A percentile compares a stretch with the other conserved stretches of the same genome.
Evolutionary conservation across 495 filamentous ascomycete species (phyloP).

Genomic region (Pseudoneurospora amorphoporcata): DNA sequence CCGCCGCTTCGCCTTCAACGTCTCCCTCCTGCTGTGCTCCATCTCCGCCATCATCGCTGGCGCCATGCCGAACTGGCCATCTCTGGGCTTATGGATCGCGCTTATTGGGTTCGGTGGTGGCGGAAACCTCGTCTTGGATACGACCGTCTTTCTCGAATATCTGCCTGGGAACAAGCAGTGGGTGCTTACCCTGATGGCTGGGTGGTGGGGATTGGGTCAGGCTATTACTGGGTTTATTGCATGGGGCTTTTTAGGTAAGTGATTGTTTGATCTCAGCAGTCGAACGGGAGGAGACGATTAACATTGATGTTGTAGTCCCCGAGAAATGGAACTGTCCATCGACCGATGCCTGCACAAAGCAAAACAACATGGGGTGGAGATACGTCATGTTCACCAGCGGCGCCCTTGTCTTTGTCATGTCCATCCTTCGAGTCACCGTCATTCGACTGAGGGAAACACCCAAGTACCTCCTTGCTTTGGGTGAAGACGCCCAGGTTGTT

Average conservation of each 20-base stretch:
- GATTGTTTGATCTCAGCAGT: not conserved
- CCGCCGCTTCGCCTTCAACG: constrained; percentile 66
- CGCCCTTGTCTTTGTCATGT: constrained; percentile 56
- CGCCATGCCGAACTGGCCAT: constrained; percentile 57
- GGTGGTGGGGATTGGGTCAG: constrained; percentile 72
- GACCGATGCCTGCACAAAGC: constrained; percentile 45
- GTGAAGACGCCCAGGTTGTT: constrained; percentile 52
- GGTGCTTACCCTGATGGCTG: constrained; percentile 61
- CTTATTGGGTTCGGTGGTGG: constrained; percentile 65
- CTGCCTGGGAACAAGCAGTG: constrained; percentile 67
- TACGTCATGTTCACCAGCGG: constrained; percentile 61
- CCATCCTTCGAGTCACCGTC: constrained; percentile 53
- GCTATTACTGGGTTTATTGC: constrained; percentile 62
- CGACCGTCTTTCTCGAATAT: constrained; percentile 70
- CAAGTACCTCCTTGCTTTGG: constrained; percentile 57
- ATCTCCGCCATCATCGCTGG: constrained; percentile 58
- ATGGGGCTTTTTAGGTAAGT: constrained; percentile 62
- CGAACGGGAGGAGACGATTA: not conserved
- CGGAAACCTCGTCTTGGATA: constrained; percentile 62
- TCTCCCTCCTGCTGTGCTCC: constrained; percentile 54
- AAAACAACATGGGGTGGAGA: constrained; percentile 72
- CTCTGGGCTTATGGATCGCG: constrained; percentile 54
- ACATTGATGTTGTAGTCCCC: constrained; percentile 19
- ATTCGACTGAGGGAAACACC: constrained; percentile 61
- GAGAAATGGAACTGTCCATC: constrained; percentile 46